Evolutionary conservation across 768 basidiomycete species (phyloP).

Genomic region (Leccinum barrowsii): DNA sequence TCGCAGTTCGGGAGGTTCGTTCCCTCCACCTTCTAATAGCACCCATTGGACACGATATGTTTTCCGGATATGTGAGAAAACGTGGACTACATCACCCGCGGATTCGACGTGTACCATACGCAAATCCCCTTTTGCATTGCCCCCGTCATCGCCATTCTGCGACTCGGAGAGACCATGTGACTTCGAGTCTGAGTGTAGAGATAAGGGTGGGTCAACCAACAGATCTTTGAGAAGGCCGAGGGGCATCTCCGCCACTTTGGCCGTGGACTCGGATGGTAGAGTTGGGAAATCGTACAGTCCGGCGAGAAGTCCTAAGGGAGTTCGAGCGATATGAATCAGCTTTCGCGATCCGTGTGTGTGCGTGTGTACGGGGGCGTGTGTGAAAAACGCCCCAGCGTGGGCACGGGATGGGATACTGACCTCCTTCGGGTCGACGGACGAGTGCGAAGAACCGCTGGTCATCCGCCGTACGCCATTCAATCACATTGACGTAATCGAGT

Average conservation of each 20-base stretch:
- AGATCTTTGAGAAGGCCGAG: constrained; percentile 38
- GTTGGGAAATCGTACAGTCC: constrained; percentile 89
- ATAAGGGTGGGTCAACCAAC: constrained; percentile 32
- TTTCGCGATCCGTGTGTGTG: background rate
- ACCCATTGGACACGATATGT: constrained; percentile 79
- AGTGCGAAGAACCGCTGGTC: constrained; percentile 66
- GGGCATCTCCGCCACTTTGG: constrained; percentile 32
- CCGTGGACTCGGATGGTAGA: constrained; percentile 38
- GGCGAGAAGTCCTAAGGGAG: constrained; percentile 72
- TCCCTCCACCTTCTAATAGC: constrained; percentile 52
- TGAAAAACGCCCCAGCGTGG: background rate
- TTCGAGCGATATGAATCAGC: constrained; percentile 2
- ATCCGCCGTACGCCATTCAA: constrained; percentile 62
- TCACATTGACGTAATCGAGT: constrained; percentile 77
- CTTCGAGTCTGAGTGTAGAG: constrained; percentile 3
- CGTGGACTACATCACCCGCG: constrained; percentile 67
- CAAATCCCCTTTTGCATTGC: background rate
- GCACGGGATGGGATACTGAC: constrained; percentile 37
- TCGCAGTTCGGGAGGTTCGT: constrained; percentile 38
- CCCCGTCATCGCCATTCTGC: background rate
- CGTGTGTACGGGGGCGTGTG: background rate
- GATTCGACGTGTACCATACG: constrained; percentile 45
- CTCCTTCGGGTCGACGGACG: constrained; percentile 77
- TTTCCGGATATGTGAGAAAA: constrained; percentile 90
- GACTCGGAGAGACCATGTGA: background rate